Conservation (phyloP, 2,329 filamentous ascomycete genomes). For the Fusarium brevicatenulatum region DNA sequence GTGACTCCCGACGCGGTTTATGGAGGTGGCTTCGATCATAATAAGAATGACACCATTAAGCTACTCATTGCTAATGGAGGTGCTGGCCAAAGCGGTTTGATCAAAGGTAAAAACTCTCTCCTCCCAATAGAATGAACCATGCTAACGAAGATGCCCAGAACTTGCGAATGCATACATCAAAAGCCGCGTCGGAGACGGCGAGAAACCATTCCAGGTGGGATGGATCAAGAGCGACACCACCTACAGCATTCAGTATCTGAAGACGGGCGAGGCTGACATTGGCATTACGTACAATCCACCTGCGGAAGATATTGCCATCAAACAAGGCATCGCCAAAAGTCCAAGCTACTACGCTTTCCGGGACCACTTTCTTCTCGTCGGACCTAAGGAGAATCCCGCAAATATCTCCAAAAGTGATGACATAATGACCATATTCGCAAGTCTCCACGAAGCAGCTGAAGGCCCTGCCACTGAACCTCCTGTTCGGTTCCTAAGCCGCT, state of each 20-base stretch:
- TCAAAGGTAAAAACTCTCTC: slow-evolving; percentile 29
- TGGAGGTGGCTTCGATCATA: slow-evolving; percentile 26
- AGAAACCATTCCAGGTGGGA: slow-evolving; percentile 52
- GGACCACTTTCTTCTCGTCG: slow-evolving; percentile 59
- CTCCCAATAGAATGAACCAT: fast-evolving
- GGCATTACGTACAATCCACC: slow-evolving; percentile 57
- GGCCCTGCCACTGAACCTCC: slow-evolving; percentile 45
- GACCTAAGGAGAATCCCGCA: slow-evolving; percentile 48
- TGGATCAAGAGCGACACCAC: slow-evolving; percentile 60
- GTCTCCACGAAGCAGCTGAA: slow-evolving; percentile 49
- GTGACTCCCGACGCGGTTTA: slow-evolving; percentile 36
- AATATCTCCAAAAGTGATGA: slow-evolving; percentile 45
- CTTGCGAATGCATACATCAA: slow-evolving; percentile 45
- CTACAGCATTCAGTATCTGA: slow-evolving; percentile 56
- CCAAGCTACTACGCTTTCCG: slow-evolving; percentile 54
- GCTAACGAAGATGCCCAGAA: slow-evolving; percentile 7
- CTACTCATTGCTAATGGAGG: slow-evolving; percentile 51
- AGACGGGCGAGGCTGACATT: slow-evolving; percentile 52
- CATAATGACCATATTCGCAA: slow-evolving; percentile 49
- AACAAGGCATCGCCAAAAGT: slow-evolving; percentile 49
- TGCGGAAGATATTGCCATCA: slow-evolving; percentile 56
- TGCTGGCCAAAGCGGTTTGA: slow-evolving; percentile 51
- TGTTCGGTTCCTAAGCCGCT: slow-evolving; percentile 56
- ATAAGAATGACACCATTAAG: slow-evolving; percentile 22
- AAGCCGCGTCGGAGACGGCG: slow-evolving; percentile 24